Percentiles rank a stretch among this genome's conserved stretches.
Conservation (phyloP, 768 basidiomycete species). For the Lenzites betulinus region DNA sequence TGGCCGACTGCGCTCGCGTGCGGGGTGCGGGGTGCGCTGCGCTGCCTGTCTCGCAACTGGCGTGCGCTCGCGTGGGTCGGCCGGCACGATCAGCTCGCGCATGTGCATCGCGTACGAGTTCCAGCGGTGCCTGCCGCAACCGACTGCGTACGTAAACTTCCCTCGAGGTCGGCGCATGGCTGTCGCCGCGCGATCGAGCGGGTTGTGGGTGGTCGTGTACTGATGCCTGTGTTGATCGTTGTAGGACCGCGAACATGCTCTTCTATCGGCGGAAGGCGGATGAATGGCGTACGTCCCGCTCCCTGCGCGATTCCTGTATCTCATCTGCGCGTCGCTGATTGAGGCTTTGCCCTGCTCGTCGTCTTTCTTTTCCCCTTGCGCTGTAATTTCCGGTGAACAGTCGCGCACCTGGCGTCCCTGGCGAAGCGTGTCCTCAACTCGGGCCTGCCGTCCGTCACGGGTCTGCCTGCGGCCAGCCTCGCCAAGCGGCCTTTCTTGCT, state of each 20-base stretch:
- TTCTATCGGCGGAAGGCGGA: constrained; percentile 33
- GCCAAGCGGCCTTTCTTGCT: constrained; percentile 64
- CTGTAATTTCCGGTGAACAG: constrained; percentile 35
- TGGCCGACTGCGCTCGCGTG: neutral
- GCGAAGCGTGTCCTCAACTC: constrained; percentile 56
- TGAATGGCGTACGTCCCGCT: constrained; percentile 32
- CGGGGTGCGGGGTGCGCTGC: neutral
- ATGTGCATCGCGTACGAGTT: constrained; percentile 75
- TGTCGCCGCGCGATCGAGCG: neutral
- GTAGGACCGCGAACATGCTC: constrained; percentile 29
- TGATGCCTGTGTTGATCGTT: constrained; percentile 55
- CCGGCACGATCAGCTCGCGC: constrained; percentile 50
- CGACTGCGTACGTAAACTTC: constrained; percentile 47
- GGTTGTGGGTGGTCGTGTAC: constrained; percentile 39
- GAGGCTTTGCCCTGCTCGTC: neutral
- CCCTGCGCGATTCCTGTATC: neutral
- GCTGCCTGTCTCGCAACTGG: neutral
- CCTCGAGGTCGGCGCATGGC: neutral
- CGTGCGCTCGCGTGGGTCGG: neutral
- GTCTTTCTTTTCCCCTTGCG: neutral
- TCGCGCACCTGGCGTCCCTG: constrained; percentile 60
- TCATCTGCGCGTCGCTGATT: constrained; percentile 1
- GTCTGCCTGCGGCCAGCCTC: constrained; percentile 46
- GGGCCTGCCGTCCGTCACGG: constrained; percentile 63
- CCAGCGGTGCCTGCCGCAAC: constrained; percentile 61